Evolutionary conservation across 345 rosid species (phyloP).

Genomic region (Acer yangbiense): DNA sequence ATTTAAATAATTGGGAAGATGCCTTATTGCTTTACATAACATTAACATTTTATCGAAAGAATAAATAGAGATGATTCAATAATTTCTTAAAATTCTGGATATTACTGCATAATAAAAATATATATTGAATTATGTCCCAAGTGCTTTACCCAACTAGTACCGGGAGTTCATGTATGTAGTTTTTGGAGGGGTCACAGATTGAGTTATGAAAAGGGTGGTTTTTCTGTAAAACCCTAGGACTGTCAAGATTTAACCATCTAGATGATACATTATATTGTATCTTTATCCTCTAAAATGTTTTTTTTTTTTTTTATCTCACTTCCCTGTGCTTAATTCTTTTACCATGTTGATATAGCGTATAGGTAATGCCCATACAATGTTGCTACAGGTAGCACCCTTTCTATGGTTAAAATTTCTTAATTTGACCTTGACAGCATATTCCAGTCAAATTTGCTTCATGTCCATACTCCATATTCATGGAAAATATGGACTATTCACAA

Average conservation of each 20-base stretch:
- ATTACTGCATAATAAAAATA: background rate
- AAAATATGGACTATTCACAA: background rate
- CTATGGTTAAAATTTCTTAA: background rate
- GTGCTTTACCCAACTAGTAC: background rate
- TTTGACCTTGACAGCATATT: background rate
- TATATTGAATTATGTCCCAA: background rate
- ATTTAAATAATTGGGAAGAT: background rate
- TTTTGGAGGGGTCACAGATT: background rate
- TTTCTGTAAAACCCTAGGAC: too few relatives aligned
- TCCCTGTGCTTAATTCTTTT: background rate
- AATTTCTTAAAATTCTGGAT: background rate
- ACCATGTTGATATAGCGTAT: background rate
- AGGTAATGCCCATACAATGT: background rate
- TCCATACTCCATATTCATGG: background rate
- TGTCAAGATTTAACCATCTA: background rate
- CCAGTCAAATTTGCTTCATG: background rate
- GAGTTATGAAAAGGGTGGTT: background rate
- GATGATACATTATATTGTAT: background rate
- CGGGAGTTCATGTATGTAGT: background rate
- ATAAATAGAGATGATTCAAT: background rate
- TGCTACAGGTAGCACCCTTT: background rate
- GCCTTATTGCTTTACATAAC: background rate
- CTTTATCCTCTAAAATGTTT: background rate
- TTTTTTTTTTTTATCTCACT: background rate
- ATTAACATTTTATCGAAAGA: background rate